Percentiles rank a stretch among this genome's conserved stretches.
These are phyloP conservation scores for Periconia digitata DNA, from an alignment of 2,329 filamentous ascomycete genomes.

Conservation along the genomic window DNA sequence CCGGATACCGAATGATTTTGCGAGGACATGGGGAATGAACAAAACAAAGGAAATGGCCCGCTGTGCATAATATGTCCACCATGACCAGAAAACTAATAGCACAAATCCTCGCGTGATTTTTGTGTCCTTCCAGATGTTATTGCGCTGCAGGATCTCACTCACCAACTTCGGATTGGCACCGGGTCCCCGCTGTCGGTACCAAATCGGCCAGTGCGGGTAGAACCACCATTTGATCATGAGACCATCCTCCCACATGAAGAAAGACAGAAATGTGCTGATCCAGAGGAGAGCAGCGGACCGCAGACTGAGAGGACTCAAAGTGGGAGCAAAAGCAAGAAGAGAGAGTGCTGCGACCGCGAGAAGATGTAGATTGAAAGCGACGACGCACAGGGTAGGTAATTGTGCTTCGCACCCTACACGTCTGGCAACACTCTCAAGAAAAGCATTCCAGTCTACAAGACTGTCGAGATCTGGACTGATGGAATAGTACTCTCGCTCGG, in stretches of 20 bases:
- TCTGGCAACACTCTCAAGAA: constrained; percentile 7
- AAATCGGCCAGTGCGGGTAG: constrained; percentile 6
- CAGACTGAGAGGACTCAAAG: not conserved
- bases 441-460: constrained; percentile 6
- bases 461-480: constrained; percentile 5
- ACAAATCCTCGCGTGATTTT: constrained; percentile 6
- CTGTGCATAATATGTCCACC: constrained; percentile 7
- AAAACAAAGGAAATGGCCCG: constrained; percentile 1
- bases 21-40: constrained; percentile 1
- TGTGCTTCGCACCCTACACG: constrained; percentile 5
- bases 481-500: constrained; percentile 7
- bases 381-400: not conserved
- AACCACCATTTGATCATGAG: constrained; percentile 10
- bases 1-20: not conserved
- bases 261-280: not conserved
- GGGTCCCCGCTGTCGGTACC: constrained; percentile 7
- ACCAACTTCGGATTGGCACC: constrained; percentile 1
- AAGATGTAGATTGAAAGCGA: constrained; percentile 5
- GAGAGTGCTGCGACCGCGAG: not conserved
- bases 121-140: constrained; percentile 2
- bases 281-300: not conserved
- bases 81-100: constrained; percentile 5
- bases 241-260: constrained; percentile 5
- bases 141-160: not conserved
- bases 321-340: not conserved